Evolutionary conservation across 768 basidiomycete species (phyloP), one percentile per base, ranked within the genome.

Genomic region (Exsudoporus frostii): DNA sequence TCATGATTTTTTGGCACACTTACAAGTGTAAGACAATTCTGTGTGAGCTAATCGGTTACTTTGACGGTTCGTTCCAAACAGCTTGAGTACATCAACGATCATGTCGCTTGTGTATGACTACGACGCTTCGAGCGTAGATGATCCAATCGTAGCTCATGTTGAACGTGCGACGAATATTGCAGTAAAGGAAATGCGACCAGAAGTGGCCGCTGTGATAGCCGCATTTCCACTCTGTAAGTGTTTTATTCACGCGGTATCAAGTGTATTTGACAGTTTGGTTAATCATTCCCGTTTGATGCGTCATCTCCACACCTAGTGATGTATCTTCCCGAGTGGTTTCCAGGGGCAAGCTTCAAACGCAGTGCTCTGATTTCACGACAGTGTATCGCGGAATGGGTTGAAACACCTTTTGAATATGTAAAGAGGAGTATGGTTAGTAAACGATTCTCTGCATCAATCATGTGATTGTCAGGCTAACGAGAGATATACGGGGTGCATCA

Each of bases 31-130:
- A 50, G 66, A 3, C 13, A 10, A n/a, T 33, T 20, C 3, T 3
- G 9, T 27, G 11, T 22, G 44, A 22, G 33, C n/a, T 20, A 9
- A 4, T 42, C 17, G 15, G 14, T 25, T 17, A 24, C 5, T 25
- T 25, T 63, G 37, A 55, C 29, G 20, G 1, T 5, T 8, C 13
- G 1, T 36, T 15, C 15, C 10, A 5, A 40, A 57, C 53, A 68
- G 65, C 11, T 38, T 61, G 15, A 56, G 60, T 42, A 51, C 56
- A 7, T 58, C 65, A 7, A 54, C 48, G 6, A 64, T 66, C 42
- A 59, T 66, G 61, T 48, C 66, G 8, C 29, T 64, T 17, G 55
- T 64, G 43, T 66, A 66, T 53, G 65, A 62, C 29, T 66, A 68
- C 24, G n/a, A 60, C 9, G 43, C 48, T 2, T 48, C 50, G 1